A percentile compares a stretch with the other conserved stretches of the same genome.
Evolutionary conservation across 805 yeast genomes (phyloP).

Genomic region (Lipomyces starkeyi): DNA sequence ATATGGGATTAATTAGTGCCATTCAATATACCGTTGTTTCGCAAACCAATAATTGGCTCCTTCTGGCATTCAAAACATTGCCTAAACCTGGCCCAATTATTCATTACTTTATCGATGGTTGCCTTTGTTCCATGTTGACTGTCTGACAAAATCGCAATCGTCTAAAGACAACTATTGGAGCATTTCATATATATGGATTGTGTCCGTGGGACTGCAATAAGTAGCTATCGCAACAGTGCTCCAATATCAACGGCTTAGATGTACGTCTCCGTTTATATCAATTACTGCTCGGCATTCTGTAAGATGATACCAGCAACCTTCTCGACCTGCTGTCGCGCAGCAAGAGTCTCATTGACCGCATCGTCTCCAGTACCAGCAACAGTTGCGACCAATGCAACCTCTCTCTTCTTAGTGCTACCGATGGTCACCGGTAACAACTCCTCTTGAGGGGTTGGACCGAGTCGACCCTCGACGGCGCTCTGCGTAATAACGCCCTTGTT

Average conservation of each 20-base stretch:
- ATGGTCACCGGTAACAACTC: neutral
- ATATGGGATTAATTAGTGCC: neutral
- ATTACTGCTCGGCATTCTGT: neutral
- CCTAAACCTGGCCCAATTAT: too few relatives aligned
- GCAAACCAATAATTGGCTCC: neutral
- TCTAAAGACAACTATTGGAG: neutral
- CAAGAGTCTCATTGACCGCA: conserved; percentile 17
- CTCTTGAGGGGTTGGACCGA: conserved; percentile 4
- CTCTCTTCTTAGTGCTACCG: conserved; percentile 11
- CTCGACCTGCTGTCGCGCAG: conserved; percentile 24
- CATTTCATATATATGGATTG: neutral
- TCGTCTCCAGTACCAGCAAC: conserved; percentile 14
- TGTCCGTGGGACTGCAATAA: neutral
- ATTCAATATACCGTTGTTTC: neutral
- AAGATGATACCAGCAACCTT: conserved; percentile 22
- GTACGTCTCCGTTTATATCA: neutral
- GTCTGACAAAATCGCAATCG: neutral
- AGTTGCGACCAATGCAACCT: conserved; percentile 19
- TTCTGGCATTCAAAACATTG: neutral
- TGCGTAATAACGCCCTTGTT: conserved; percentile 24
- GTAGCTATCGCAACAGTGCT: neutral
- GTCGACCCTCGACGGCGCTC: conserved; percentile 24
- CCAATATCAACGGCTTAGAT: neutral
- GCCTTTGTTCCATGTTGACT: neutral
- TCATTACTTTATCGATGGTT: neutral